Evolutionary conservation across 2,329 filamentous ascomycete species (phyloP), one percentile per base, ranked within the genome.

Genomic region (Scytalidium lignicola): DNA sequence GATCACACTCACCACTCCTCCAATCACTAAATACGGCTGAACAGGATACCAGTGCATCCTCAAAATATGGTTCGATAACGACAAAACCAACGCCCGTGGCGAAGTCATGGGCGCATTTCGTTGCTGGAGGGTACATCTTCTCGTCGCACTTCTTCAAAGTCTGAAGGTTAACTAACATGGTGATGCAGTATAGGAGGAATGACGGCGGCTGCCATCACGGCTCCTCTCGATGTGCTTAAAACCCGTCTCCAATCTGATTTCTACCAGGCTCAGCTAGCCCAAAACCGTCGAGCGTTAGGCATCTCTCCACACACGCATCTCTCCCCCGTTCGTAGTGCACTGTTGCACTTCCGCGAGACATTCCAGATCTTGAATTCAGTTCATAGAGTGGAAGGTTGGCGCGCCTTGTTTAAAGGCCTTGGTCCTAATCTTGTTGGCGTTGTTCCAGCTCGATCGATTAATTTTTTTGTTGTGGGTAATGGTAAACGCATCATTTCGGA

Each of bases 191-290:
- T 89, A 46, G 91, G 91, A 59, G 91, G 91, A 58, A 95, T 96
- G 85, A 90, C 89, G 17, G 86, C 92, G 10, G 88, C 92, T 20
- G 85, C 88, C n/a, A 71, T 96, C n/a, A 96, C 92, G 1, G 90
- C 90, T 8, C 92, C 92, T 19, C 85, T 97, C 51, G 92, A 96
- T 64, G 91, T 96, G 26, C 79, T 97, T 45, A 95, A 95, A 68
- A 97, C 92, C 10, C 83, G 92, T 29, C 76, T 97, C 2, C 92
- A 97, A 67, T 95, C 90, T 62, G 91, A 95, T 64, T 95, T 95
- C 67, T 96, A 96, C 75, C 89, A 96, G 67, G 77, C 83, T 8
- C 88, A 96, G 68, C 78, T 96, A 42, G 78, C 78, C 23, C 80
- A 85, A 15, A 78, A 81, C 8, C 80, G 87, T 44, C 72, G 79